Evolutionary conservation across 306 rosid genomes (phyloP).

Genomic region (Psophocarpus tetragonolobus): DNA sequence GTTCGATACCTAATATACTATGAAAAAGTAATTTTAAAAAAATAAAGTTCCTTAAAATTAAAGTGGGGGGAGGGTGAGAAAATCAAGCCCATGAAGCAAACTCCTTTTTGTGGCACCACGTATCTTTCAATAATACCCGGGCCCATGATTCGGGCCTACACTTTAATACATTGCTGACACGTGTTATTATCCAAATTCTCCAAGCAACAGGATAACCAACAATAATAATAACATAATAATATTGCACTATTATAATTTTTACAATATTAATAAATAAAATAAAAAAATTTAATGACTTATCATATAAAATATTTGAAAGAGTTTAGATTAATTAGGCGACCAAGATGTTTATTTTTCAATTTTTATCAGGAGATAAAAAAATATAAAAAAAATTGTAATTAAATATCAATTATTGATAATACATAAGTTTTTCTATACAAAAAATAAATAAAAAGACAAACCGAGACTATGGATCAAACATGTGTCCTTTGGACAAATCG

Average conservation of each 20-base stretch:
- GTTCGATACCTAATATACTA: neutral
- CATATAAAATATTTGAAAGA: too few species aligned
- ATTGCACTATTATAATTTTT: too few species aligned
- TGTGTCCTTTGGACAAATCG: constrained; percentile 6
- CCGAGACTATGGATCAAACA: constrained; percentile 21
- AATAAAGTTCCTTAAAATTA: constrained; percentile 1
- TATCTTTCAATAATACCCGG: neutral
- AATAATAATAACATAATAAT: neutral
- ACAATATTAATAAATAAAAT: too few species aligned
- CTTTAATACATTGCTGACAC: neutral
- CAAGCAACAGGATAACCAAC: neutral
- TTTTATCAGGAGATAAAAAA: too few species aligned
- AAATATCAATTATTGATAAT: too few species aligned
- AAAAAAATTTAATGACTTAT: too few species aligned
- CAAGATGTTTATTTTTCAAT: too few species aligned
- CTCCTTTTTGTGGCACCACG: constrained; percentile 38
- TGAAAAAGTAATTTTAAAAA: neutral
- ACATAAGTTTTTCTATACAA: too few species aligned
- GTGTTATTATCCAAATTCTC: constrained; percentile 35
- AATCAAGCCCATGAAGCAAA: constrained; percentile 26
- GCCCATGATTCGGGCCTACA: neutral
- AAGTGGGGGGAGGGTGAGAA: neutral
- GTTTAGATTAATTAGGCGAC: too few species aligned
- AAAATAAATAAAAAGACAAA: too few species aligned
- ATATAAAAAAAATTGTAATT: too few species aligned